phyloP scores from a whole-genome alignment of 495 filamentous ascomycete species.

The Hypoxylon subgilvum region DNA sequence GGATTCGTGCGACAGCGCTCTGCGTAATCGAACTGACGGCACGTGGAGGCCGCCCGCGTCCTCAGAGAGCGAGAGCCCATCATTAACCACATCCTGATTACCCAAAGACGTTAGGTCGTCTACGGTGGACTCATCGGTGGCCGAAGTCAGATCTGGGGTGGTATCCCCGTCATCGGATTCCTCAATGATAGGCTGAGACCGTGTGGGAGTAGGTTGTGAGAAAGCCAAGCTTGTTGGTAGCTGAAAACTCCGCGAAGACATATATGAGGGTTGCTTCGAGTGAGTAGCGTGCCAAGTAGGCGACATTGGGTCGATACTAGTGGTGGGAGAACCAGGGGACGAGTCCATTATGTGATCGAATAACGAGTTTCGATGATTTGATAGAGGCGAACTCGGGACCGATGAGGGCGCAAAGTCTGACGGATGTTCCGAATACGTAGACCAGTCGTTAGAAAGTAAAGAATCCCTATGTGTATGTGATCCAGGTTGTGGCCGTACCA shows the following conservation, averaged over 20 bases:
- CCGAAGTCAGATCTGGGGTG: constrained; percentile 15
- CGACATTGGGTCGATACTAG: constrained; percentile 65
- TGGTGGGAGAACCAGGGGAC: constrained; percentile 76
- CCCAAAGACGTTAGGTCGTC: constrained; percentile 27
- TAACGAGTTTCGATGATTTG: constrained; percentile 72
- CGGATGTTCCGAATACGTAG: constrained; percentile 63
- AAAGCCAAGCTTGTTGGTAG: constrained; percentile 29
- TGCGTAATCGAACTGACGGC: constrained; percentile 38
- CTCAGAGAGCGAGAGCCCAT: constrained; percentile 12
- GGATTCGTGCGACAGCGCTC: constrained; percentile 58
- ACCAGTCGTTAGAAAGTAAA: constrained; percentile 66
- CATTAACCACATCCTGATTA: constrained; percentile 3
- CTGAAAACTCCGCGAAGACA: constrained; percentile 57
- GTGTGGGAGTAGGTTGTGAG: constrained; percentile 16
- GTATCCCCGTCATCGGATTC: constrained; percentile 34
- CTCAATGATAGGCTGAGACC: constrained; percentile 37
- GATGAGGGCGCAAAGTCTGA: constrained; percentile 73
- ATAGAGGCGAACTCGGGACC: constrained; percentile 79
- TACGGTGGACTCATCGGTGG: constrained; percentile 23
- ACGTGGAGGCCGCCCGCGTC: constrained; percentile 23
- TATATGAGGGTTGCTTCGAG: constrained; percentile 59
- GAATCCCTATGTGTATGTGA: constrained; percentile 69
- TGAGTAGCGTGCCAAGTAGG: constrained; percentile 58
- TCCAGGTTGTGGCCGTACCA: constrained; percentile 53
- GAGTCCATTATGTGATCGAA: constrained; percentile 73